Evolutionary conservation across 345 rosid genomes (phyloP), one percentile per base, ranked within the genome.

Genomic region (Iberis pinnata): DNA sequence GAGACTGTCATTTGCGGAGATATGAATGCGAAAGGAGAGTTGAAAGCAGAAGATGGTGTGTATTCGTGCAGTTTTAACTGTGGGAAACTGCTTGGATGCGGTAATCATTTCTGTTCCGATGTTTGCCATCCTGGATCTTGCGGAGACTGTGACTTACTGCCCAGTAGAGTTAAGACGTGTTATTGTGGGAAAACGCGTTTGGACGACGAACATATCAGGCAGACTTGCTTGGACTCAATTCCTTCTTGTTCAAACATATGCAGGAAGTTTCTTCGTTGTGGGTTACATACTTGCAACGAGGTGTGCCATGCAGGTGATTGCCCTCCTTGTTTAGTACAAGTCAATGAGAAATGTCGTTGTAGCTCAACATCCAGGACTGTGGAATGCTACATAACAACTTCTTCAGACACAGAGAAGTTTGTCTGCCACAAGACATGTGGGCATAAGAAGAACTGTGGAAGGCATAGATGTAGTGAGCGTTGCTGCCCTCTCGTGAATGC

Each of bases 381-480:
- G 19, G 88, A 86, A 67, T 89, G 95, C 64, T 76, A 65, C 74
- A 77, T 59, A 71, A 81, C 78, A 43, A 73, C 61, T 36, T 56
- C 43, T 35, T 57, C 43, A 35, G 76, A 69, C 50, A 61, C 61
- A 50, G 84, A 79, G 49, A 69, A 61, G 29, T 80, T 89, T 61
- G 62, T 70, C n/a, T 86, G 93, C 40, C 79, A 73, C 25, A 88
- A 83, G 68, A 75, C 79, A 44, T 88, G 97, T 58, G 82, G 83
- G 13, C 53, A 60, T 38, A 88, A 88, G 80, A 88, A 85, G 56
- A 85, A 65, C 36, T 86, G 89, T 24, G 87, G 95, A 29, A 81
- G 97, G 64, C 93, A 85, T 47, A 73, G n/a, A 32, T 92, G 97
- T 49, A 92, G 86, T 25, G 95, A 92, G 58, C 80, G 94, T 32